Conservation (phyloP, 2,329 filamentous ascomycete species). For the Aspergillus costaricaensis region DNA sequence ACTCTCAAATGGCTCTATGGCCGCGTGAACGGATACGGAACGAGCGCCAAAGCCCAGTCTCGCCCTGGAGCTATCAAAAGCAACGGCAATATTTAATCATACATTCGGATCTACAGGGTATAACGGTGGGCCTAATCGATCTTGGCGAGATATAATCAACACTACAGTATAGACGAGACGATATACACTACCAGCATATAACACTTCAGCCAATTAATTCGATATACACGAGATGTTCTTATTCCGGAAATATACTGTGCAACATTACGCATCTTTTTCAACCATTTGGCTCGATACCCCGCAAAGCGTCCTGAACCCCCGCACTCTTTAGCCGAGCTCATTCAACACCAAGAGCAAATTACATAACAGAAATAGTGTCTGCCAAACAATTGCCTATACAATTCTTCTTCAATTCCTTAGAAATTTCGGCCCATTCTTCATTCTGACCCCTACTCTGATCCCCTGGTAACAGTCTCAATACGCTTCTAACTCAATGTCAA, state of each 20-base stretch:
- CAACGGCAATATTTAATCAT: conserved; percentile 25
- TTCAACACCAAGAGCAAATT: no score
- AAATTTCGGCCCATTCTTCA: no score
- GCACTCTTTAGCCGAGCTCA: conserved; percentile 6
- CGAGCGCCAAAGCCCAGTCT: conserved; percentile 22
- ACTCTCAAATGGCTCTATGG: conserved; percentile 71
- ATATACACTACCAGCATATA: not conserved
- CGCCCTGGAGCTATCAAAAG: conserved; percentile 33
- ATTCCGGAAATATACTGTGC: not conserved
- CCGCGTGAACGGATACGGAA: conserved; percentile 45
- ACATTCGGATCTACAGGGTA: not conserved
- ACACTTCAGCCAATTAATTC: not conserved
- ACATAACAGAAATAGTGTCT: no score
- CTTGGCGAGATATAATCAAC: not conserved
- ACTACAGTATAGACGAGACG: not conserved
- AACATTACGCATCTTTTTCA: not conserved
- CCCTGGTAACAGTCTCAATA: no score
- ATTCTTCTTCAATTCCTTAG: no score
- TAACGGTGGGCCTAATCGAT: not conserved
- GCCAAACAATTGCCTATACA: no score
- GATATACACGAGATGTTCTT: not conserved
- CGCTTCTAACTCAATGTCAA: no score
- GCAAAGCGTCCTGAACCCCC: not conserved
- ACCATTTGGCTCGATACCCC: not conserved
- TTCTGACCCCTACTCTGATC: no score